Percentiles rank a stretch among this genome's conserved stretches.
These are phyloP conservation scores for Vicia sativa DNA, from an alignment of 306 rosid genomes.

Conservation along the genomic window DNA sequence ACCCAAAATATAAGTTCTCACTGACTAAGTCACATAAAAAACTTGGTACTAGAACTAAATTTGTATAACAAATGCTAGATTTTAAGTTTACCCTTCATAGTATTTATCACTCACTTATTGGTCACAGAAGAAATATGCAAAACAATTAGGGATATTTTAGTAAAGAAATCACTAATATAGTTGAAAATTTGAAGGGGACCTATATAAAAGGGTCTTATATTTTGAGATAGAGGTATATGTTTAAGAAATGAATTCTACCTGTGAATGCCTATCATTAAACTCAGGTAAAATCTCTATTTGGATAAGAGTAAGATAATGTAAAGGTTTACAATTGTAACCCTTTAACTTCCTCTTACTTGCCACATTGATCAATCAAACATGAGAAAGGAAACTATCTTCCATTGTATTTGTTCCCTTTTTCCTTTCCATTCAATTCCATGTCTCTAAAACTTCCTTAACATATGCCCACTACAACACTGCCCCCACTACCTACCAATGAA, in stretches of 20 bases:
- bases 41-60: not conserved
- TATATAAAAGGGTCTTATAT: not conserved
- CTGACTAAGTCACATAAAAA: not conserved
- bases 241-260: not conserved
- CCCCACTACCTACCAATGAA: not conserved
- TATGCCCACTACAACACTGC: not conserved
- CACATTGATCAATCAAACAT: not conserved
- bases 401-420: not conserved
- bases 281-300: not conserved
- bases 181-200: not conserved
- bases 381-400: not conserved
- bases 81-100: not conserved
- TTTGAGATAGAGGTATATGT: not conserved
- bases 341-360: not conserved
- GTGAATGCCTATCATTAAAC: not conserved
- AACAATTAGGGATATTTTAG: not conserved
- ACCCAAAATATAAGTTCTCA: not conserved
- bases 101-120: not conserved
- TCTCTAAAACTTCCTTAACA: conserved; percentile 9
- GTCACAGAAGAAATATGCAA: not conserved
- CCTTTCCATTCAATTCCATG: conserved; percentile 3
- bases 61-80: not conserved
- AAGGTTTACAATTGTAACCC: not conserved
- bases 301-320: not conserved
- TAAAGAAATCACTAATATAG: not conserved